These are phyloP conservation scores for Lachancea dasiensis DNA, from an alignment of 805 yeast species.

Conservation along the genomic window DNA sequence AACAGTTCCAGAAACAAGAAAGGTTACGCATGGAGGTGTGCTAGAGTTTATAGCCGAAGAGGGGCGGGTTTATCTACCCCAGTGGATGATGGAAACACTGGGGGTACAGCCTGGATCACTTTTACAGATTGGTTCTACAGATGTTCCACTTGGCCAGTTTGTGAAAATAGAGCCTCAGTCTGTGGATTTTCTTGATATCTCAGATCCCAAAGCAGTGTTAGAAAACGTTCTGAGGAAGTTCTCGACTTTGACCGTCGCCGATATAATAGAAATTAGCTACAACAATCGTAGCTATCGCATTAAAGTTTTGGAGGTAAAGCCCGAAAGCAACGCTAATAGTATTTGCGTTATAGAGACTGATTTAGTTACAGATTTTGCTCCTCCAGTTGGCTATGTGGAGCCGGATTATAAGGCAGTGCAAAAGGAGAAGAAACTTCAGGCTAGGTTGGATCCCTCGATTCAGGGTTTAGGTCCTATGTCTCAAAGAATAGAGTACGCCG, in stretches of 20 bases:
- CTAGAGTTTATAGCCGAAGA: conserved; percentile 95
- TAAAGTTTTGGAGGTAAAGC: conserved; percentile 81
- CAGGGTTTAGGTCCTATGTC: conserved; percentile 72
- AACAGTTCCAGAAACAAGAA: conserved; percentile 54
- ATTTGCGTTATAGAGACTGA: conserved; percentile 97
- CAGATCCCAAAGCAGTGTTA: conserved; percentile 93
- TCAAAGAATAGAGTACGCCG: conserved; percentile 49
- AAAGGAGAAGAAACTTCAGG: conserved; percentile 24
- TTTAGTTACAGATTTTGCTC: conserved; percentile 94
- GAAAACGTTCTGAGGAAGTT: conserved; percentile 89
- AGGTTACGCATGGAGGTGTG: conserved; percentile 84
- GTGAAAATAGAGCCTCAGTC: conserved; percentile 95
- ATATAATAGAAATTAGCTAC: conserved; percentile 77
- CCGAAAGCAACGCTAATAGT: conserved; percentile 57
- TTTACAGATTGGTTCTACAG: conserved; percentile 66
- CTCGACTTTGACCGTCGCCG: conserved; percentile 78
- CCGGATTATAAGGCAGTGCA: conserved; percentile 53
- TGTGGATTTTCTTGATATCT: conserved; percentile 83
- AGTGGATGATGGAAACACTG: conserved; percentile 90
- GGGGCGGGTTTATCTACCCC: conserved; percentile 90
- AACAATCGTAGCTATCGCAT: conserved; percentile 74
- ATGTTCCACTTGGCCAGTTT: conserved; percentile 78
- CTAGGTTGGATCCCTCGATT: conserved; percentile 27
- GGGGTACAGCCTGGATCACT: conserved; percentile 73
- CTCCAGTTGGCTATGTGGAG: conserved; percentile 97